Base-by-base conservation (phyloP, 2,329 filamentous ascomycete species). In the Arthrobotrys musiformis region DNA sequence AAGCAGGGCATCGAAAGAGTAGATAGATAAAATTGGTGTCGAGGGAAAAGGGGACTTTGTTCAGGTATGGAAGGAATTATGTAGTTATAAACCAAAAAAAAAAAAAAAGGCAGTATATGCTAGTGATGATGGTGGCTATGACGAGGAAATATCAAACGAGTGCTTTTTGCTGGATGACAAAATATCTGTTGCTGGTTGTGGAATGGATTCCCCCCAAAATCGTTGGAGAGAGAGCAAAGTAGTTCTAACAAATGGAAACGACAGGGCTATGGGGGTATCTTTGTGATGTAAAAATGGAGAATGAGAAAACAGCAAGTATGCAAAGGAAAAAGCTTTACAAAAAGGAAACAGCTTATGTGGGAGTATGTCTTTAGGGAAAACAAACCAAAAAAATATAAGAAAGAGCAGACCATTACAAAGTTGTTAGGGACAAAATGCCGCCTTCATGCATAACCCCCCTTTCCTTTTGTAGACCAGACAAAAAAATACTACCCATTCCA, bases 231-330 rank as follows among this genome's bases (percentile, higher is more conserved):
- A 5, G n/a, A n/a, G n/a, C n/a, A n/a, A n/a, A n/a, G 4, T 1
- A 17, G 9, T 44, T 56, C 30, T 52, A 56, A 61, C 44, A 44
- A 52, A 52, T 60, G 30, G 22, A 58, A 26, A 28, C 26, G 54
- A 58, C 26, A 62, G 44, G 42, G 62, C 50, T 40, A 63, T 44
- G 37, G 66, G 74, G 63, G 70, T 70, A 78, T 75, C 63, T 75
- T 78, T 28, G 46, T 28, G 40, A 30, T 75, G 78, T 42, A 52
- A 40, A 61, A 74, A 75, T 48, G 58, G 30, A 75, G 17, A 33
- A 35, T 28, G 44, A 61, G 17, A 50, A 40, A 22, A 15, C 44
- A 62, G 17, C 15, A 54, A 75, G 44, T 48, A 64, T 9, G 40
- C 67, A 50, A 54, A 52, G 13, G 19, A 13, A 48, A 48, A 48